Percentiles rank a stretch among this genome's conserved stretches.
Evolutionary conservation across 2,329 filamentous ascomycete genomes (phyloP).

Genomic region (Neoarthrinium moseri): DNA sequence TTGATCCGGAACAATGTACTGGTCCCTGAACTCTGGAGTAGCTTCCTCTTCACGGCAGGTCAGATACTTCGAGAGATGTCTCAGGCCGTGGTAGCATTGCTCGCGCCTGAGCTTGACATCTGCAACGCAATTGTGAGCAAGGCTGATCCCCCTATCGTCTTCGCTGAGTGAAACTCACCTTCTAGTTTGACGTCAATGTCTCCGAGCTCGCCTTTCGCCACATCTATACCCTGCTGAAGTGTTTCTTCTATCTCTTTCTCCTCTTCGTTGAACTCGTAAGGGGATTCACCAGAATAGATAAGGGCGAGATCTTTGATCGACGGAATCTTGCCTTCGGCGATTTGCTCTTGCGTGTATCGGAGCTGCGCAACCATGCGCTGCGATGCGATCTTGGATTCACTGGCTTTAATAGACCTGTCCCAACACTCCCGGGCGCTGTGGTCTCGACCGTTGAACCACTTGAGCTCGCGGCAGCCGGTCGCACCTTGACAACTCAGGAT

Average conservation of each 20-base stretch:
- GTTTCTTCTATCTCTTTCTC: constrained; percentile 27
- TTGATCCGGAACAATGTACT: constrained; percentile 23
- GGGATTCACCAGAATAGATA: constrained; percentile 38
- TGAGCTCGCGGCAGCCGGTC: constrained; percentile 16
- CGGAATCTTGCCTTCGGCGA: constrained; percentile 16
- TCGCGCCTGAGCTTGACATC: constrained; percentile 16
- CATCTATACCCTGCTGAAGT: constrained; percentile 32
- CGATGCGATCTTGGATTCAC: constrained; percentile 18
- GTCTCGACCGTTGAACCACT: constrained; percentile 15
- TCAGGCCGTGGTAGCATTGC: constrained; percentile 17
- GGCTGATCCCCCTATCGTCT: neutral
- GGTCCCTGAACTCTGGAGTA: constrained; percentile 18
- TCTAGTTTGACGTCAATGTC: constrained; percentile 30
- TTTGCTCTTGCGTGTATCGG: constrained; percentile 21
- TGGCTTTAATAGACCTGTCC: constrained; percentile 19
- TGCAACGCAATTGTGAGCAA: too few relatives aligned
- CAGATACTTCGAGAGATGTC: constrained; percentile 24
- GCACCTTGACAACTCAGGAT: constrained; percentile 20
- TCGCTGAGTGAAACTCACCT: constrained; percentile 30
- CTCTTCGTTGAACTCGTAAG: constrained; percentile 32
- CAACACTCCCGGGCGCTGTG: constrained; percentile 25
- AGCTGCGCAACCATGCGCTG: constrained; percentile 24
- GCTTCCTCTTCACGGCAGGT: constrained; percentile 30
- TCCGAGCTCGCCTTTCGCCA: constrained; percentile 31
- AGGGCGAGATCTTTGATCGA: constrained; percentile 26